Evolutionary conservation across 1,284 basidiomycete genomes (phyloP), one percentile per base, ranked within the genome.

Genomic region (Apiotrichum siamense): DNA sequence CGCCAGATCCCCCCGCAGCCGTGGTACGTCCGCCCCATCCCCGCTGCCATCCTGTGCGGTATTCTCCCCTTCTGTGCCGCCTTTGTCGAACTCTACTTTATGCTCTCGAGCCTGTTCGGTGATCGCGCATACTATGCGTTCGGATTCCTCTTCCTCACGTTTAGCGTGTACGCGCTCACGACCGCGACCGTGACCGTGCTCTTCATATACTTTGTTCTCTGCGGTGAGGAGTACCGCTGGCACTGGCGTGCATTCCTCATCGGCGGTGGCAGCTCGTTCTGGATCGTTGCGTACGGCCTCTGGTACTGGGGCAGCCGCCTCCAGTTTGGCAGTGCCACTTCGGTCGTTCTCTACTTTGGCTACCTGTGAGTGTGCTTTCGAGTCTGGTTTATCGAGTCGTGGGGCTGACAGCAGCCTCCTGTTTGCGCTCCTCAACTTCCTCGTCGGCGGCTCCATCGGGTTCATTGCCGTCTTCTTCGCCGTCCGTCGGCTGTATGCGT

Each of bases 161-260:
- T 88, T 41, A 77, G 81, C 33, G 84, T 97, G 38, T 88, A 96
- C 32, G 81, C 81, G 21, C 75, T 96, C 38, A 96, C 91, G 3
- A 88, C 89, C 0, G 92, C 88, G 3, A 92, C 90, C 0, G 87
- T 92, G 31, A 84, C 88, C 3, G 87, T 94, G 58, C 79, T 96
- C 10, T 89, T 92, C 74, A 85, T 84, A 2, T 96, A 98, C 77
- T 97, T 97, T 72, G 80, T 85, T 52, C 81, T 98, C 15, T 97
- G 93, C 60, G 87, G 90, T 11, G 94, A 97, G 72, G 93, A 98
- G 66, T 97, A 97, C 75, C 79, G 88, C 57, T 98, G 93, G 93
- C 93, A 98, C 58, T 97, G 94, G 93, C 82, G 91, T 37, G 81
- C 90, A 5, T 97, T 97, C 79, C 70, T 96, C 58, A 87, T 85